These are phyloP conservation scores for Colletotrichum sansevieriae DNA, from an alignment of 2,329 filamentous ascomycete genomes.

Conservation along the genomic window DNA sequence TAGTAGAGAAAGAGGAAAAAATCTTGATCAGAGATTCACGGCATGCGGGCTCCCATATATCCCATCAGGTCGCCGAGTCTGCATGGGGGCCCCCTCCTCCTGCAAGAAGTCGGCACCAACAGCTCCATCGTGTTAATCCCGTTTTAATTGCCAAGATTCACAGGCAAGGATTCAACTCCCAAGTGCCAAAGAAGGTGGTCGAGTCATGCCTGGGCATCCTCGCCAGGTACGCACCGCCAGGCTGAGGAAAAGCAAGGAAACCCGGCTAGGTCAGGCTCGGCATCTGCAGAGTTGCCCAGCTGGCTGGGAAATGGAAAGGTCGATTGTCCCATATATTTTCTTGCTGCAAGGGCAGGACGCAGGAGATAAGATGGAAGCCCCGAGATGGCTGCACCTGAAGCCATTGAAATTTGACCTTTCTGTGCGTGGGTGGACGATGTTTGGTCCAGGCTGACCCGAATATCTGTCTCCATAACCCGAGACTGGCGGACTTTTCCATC, in stretches of 20 bases:
- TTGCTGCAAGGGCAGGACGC: background rate
- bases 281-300: slow-evolving; percentile 9
- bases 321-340: slow-evolving; percentile 13
- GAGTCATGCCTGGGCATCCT: slow-evolving; percentile 27
- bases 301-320: slow-evolving; percentile 21
- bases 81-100: background rate
- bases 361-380: slow-evolving; percentile 20
- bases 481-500: slow-evolving; percentile 1
- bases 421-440: slow-evolving; percentile 5
- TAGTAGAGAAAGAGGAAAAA: background rate
- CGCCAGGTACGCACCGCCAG: slow-evolving; percentile 7
- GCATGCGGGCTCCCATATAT: slow-evolving; percentile 31
- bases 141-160: slow-evolving; percentile 35
- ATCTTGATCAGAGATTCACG: too few species aligned
- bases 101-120: slow-evolving; percentile 1
- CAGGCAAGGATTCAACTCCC: slow-evolving; percentile 11
- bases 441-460: background rate
- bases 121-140: slow-evolving; percentile 22
- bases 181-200: slow-evolving; percentile 12
- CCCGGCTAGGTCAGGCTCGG: slow-evolving; percentile 25
- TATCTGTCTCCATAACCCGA: background rate
- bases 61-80: slow-evolving; percentile 30
- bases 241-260: slow-evolving; percentile 21
- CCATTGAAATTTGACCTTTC: background rate
- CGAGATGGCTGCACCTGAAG: background rate